Conservation (phyloP, 768 basidiomycete species). For the Boletus bicolor region DNA sequence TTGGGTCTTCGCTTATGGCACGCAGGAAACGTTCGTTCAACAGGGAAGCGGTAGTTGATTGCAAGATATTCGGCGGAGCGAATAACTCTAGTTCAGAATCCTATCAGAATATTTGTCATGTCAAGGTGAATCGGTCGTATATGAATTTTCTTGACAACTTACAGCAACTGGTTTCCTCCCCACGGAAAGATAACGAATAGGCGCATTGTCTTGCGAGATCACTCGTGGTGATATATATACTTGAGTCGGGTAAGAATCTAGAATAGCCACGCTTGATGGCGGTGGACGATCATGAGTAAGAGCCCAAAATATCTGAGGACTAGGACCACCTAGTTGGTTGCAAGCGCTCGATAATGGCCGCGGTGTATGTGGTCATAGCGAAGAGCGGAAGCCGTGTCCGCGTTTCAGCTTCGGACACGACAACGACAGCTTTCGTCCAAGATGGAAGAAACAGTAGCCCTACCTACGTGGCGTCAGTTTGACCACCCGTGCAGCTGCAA, state of each 20-base stretch:
- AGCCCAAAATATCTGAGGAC: background rate
- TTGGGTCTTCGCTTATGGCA: background rate
- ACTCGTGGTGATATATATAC: slow-evolving; percentile 42
- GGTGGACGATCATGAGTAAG: background rate
- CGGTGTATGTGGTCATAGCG: slow-evolving; percentile 49
- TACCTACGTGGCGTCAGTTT: slow-evolving; percentile 34
- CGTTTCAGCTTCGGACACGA: slow-evolving; percentile 52
- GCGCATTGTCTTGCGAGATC: slow-evolving; percentile 40
- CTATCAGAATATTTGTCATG: slow-evolving; percentile 23
- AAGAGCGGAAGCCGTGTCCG: slow-evolving; percentile 44
- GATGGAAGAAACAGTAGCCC: slow-evolving; percentile 48
- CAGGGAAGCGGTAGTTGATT: slow-evolving; percentile 53
- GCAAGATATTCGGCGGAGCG: slow-evolving; percentile 55
- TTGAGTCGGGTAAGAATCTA: slow-evolving; percentile 52
- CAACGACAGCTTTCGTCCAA: slow-evolving; percentile 45
- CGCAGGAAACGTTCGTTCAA: slow-evolving; percentile 29
- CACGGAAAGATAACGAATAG: slow-evolving; percentile 51
- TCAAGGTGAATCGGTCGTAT: background rate
- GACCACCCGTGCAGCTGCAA: background rate
- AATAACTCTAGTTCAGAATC: slow-evolving; percentile 38
- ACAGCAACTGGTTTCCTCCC: slow-evolving; percentile 8
- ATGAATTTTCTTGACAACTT: background rate
- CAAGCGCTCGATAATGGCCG: slow-evolving; percentile 39
- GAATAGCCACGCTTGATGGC: slow-evolving; percentile 40
- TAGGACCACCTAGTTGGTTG: slow-evolving; percentile 44